A percentile compares a stretch with the other conserved stretches of the same genome.
phyloP scores from a whole-genome alignment of 768 basidiomycete species.

The Naematelia aurantialba region DNA sequence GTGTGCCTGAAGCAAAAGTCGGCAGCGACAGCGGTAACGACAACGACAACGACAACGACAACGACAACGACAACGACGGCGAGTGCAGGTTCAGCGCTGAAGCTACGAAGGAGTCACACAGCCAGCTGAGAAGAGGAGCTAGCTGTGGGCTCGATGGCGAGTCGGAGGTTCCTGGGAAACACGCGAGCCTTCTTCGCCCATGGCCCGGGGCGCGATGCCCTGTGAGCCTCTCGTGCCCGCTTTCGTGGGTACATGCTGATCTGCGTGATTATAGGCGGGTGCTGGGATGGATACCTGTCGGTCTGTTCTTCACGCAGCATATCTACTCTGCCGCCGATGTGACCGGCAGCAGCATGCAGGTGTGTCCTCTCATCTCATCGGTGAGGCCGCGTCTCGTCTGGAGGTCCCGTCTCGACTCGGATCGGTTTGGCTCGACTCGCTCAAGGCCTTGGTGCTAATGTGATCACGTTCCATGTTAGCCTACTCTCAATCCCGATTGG shows the following conservation, averaged over 20 bases:
- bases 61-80: no score
- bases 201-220: background rate
- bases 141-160: background rate
- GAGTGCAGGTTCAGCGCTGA: no score
- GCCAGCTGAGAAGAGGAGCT: background rate
- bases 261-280: conserved; percentile 39
- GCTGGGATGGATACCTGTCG: conserved; percentile 48
- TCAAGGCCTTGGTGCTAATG: no score
- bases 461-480: no score
- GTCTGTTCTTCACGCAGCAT: conserved; percentile 49
- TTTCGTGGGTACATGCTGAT: background rate
- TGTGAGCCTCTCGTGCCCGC: background rate
- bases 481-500: conserved; percentile 50
- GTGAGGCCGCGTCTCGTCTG: no score
- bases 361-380: conserved; percentile 11
- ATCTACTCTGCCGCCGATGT: conserved; percentile 47
- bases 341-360: conserved; percentile 48
- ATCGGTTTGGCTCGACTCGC: no score
- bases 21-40: no score
- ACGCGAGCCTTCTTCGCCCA: background rate
- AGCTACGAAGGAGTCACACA: no score
- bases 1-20: background rate
- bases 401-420: no score
- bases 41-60: no score
- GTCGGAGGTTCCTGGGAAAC: background rate